Evolutionary conservation across 345 rosid genomes (phyloP).

Genomic region (Eucalyptus albens): DNA sequence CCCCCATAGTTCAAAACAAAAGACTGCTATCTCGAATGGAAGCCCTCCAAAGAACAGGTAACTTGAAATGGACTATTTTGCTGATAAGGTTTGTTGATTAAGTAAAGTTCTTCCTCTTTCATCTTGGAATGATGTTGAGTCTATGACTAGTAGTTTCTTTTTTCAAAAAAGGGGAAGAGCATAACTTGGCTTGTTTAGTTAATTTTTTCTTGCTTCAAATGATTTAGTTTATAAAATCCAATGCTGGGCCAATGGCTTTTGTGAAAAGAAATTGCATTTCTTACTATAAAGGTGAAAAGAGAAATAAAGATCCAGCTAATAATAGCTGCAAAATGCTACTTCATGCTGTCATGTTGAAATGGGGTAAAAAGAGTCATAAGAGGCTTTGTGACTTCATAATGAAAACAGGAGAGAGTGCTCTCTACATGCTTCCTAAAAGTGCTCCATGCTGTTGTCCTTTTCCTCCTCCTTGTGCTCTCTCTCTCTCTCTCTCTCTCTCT

Average conservation of each 20-base stretch:
- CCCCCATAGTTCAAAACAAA: conserved; percentile 58
- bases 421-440: background rate
- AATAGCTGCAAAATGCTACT: background rate
- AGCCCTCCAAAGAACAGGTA: conserved; percentile 92
- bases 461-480: background rate
- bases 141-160: background rate
- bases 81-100: background rate
- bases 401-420: background rate
- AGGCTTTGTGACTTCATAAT: background rate
- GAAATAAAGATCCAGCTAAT: background rate
- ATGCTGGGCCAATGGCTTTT: background rate
- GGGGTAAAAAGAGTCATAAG: background rate
- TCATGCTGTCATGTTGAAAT: background rate
- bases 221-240: background rate
- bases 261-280: background rate
- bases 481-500: background rate
- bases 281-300: background rate
- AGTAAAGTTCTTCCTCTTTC: background rate
- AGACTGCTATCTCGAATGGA: conserved; percentile 63
- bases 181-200: background rate
- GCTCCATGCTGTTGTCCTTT: background rate
- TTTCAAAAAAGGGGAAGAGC: background rate
- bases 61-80: background rate
- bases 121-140: background rate
- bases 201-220: background rate